phyloP scores from a whole-genome alignment of 345 rosid genomes.

The Isatis tinctoria region DNA sequence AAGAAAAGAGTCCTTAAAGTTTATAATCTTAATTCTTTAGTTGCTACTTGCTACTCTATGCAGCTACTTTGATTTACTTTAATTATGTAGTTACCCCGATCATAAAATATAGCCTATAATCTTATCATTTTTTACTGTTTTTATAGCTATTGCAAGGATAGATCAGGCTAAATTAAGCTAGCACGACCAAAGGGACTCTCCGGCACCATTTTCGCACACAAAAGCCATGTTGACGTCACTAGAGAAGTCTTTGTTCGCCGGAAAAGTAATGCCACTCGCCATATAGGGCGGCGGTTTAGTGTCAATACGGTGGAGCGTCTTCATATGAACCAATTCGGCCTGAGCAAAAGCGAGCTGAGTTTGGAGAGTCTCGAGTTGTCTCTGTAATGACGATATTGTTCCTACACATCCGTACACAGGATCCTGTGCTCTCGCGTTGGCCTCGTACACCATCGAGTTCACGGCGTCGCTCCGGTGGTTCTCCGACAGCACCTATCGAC shows the following conservation, averaged over 20 bases:
- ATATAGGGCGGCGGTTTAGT: constrained; percentile 8
- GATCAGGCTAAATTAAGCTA: not conserved
- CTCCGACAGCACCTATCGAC: constrained; percentile 53
- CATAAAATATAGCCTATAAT: not conserved
- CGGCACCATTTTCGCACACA: constrained; percentile 13
- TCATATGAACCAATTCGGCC: constrained; percentile 69
- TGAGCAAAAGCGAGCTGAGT: constrained; percentile 71
- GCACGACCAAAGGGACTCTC: constrained; percentile 31
- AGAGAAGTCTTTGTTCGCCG: constrained; percentile 19
- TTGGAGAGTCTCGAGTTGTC: constrained; percentile 72
- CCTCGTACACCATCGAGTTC: constrained; percentile 90
- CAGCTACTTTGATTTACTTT: constrained; percentile 2
- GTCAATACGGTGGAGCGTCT: constrained; percentile 32
- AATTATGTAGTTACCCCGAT: not conserved
- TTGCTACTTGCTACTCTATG: not conserved
- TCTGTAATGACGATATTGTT: constrained; percentile 74
- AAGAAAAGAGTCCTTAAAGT: not conserved
- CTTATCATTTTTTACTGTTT: not conserved
- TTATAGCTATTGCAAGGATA: not conserved
- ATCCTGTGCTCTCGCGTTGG: constrained; percentile 79
- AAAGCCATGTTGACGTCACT: constrained; percentile 11
- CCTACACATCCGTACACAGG: constrained; percentile 94
- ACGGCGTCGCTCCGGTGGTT: constrained; percentile 85
- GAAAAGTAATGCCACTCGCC: constrained; percentile 1
- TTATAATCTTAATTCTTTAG: not conserved